Percentiles rank a stretch among this genome's conserved stretches.
Evolutionary conservation across 2,329 filamentous ascomycete genomes (phyloP).

Genomic region (Pseudogymnoascus sp.): DNA sequence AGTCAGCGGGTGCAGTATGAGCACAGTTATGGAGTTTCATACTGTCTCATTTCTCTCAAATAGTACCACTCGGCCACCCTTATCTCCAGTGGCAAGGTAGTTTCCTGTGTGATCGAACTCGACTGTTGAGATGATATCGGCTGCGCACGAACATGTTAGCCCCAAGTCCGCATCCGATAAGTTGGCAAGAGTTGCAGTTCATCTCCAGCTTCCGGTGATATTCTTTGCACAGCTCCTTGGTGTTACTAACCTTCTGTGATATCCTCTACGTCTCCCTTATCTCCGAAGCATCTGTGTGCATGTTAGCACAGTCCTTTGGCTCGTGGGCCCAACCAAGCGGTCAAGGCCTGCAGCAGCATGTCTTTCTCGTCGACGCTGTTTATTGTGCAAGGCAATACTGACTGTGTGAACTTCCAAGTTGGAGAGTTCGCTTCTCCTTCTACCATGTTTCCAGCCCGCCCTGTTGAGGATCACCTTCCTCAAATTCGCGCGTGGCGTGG

Average conservation of each 20-base stretch:
- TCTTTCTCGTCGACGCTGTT: not conserved
- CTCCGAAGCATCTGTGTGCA: slow-evolving; percentile 80
- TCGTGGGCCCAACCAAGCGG: not conserved
- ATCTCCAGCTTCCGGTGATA: not conserved
- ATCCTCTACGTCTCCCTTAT: slow-evolving; percentile 96
- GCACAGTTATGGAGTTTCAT: slow-evolving; percentile 23
- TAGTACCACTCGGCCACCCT: slow-evolving; percentile 75
- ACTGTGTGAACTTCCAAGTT: slow-evolving; percentile 99
- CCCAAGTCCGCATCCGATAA: slow-evolving; percentile 10
- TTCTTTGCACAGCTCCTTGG: not conserved
- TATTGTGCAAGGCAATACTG: slow-evolving; percentile 19
- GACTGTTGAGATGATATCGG: slow-evolving; percentile 86
- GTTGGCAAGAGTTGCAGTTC: slow-evolving; percentile 18
- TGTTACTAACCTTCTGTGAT: slow-evolving; percentile 30
- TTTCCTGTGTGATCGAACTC: slow-evolving; percentile 88
- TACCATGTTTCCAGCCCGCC: slow-evolving; percentile 63
- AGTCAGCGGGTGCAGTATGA: not conserved
- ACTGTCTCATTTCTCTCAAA: slow-evolving; percentile 96
- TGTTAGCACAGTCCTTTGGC: slow-evolving; percentile 20
- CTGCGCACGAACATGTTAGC: slow-evolving; percentile 37
- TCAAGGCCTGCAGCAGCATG: not conserved
- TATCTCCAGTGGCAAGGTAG: slow-evolving; percentile 84
- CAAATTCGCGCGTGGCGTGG: slow-evolving; percentile 13
- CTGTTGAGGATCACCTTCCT: slow-evolving; percentile 24
- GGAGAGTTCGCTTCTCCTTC: slow-evolving; percentile 89